phyloP scores from a whole-genome alignment of 306 rosid genomes.

The Prinsepia uniflora region DNA sequence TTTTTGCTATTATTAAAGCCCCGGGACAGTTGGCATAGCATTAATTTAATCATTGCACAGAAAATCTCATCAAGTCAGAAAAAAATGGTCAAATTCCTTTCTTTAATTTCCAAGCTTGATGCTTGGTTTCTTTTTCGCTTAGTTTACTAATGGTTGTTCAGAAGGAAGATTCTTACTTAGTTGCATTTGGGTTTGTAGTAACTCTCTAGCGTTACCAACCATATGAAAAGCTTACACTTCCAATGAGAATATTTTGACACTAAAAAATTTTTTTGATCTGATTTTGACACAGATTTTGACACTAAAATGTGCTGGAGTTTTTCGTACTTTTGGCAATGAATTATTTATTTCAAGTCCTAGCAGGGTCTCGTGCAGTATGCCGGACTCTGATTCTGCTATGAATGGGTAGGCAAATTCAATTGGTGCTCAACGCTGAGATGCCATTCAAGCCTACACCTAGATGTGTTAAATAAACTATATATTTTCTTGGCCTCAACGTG shows the following conservation, averaged over 20 bases:
- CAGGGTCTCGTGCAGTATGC: not conserved
- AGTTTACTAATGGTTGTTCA: not conserved
- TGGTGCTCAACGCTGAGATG: not conserved
- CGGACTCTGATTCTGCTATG: not conserved
- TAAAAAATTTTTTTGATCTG: too few relatives aligned
- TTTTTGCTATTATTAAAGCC: constrained; percentile 30
- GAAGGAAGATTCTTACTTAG: not conserved
- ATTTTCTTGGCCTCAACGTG: not conserved
- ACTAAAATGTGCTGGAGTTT: too few relatives aligned
- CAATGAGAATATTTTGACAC: too few relatives aligned
- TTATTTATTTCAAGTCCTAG: not conserved
- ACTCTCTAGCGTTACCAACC: not conserved
- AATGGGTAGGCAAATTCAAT: not conserved
- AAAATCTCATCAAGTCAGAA: not conserved
- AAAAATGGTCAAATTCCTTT: not conserved
- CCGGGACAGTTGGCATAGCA: constrained; percentile 40
- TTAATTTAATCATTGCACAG: constrained; percentile 31
- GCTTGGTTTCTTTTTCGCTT: not conserved
- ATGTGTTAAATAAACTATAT: not conserved
- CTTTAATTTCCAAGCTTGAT: not conserved
- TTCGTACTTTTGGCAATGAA: not conserved
- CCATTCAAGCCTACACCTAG: not conserved
- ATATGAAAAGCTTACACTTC: not conserved
- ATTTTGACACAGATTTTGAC: too few relatives aligned
- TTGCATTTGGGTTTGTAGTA: not conserved